Base-by-base conservation (phyloP, 495 filamentous ascomycete species). In the Tuber indicum region DNA sequence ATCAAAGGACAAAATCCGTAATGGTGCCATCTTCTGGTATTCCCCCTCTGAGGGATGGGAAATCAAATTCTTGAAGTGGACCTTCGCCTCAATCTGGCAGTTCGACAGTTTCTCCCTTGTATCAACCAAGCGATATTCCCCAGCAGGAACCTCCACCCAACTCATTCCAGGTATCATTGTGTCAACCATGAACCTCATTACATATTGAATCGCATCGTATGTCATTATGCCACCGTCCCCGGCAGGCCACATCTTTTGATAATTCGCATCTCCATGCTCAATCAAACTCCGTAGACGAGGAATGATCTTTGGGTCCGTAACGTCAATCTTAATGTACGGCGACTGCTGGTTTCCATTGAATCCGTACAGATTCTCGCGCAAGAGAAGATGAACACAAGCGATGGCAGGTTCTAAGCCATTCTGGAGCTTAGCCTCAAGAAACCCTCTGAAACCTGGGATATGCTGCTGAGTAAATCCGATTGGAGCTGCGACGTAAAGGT, bases 131-230 rank as follows among this genome's bases (percentile, higher is more conserved):
- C 86, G 85, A 85, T 97, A 99, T 80, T 90, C 89, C 39, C 86
- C 87, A 0, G 91, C 88, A 69, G 92, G 90, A 14, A 91, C 93
- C 85, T 97, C 93, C 2, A 98, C 93, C 96, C 96, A 99, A 5
- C 94, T 94, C 96, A 99, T 99, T 62, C 96, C 96, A 32, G 91
- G 87, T 52, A 99, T 91, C 88, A 92, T 91, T 72, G 91, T 93
- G 83, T 99, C 96, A 72, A 99, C 95, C 96, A 99, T 98, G 84
- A 98, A 98, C 77, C 96, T 88, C 80, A 98, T 84, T 7, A 99
- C 88, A 81, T 98, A 99, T 86, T 96, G 93, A 79, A 99, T 94
- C 76, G 88, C 96, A 85, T 99, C 96, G 79, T 93, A 99, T 0
- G 96, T 98, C 84, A 92, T 88, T 76, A 97, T 89, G 9, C 87